phyloP scores from a whole-genome alignment of 2,329 filamentous ascomycete species.

The Epichloe festucae region DNA sequence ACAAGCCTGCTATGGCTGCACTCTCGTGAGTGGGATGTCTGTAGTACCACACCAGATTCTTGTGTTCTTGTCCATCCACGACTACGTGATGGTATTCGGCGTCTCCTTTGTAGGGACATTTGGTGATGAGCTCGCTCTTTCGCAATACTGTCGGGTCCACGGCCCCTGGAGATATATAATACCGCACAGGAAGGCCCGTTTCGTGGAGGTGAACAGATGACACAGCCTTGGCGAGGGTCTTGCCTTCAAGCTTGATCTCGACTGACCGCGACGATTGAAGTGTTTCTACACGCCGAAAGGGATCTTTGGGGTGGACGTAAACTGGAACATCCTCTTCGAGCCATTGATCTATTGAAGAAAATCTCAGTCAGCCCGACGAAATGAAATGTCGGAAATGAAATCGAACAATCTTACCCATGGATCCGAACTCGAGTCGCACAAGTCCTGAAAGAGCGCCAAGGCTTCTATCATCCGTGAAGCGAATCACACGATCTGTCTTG shows the following conservation, averaged over 20 bases:
- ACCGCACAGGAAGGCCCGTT: slow-evolving; percentile 44
- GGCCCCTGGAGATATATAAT: slow-evolving; percentile 42
- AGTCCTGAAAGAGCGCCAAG: slow-evolving; percentile 20
- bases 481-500: slow-evolving; percentile 21
- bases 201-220: slow-evolving; percentile 44
- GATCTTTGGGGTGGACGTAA: slow-evolving; percentile 52
- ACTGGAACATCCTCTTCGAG: slow-evolving; percentile 46
- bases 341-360: slow-evolving; percentile 21
- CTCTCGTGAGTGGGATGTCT: slow-evolving; percentile 42
- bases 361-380: background rate
- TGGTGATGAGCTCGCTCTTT: slow-evolving; percentile 37
- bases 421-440: slow-evolving; percentile 22
- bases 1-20: slow-evolving; percentile 36
- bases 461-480: slow-evolving; percentile 26
- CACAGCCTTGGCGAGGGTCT: slow-evolving; percentile 31
- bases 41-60: slow-evolving; percentile 52
- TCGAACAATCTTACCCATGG: slow-evolving; percentile 15
- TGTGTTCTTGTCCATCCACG: slow-evolving; percentile 27
- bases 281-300: slow-evolving; percentile 51
- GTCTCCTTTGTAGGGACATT: slow-evolving; percentile 55
- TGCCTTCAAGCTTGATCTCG: slow-evolving; percentile 34
- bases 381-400: background rate
- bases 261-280: slow-evolving; percentile 41
- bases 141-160: slow-evolving; percentile 32
- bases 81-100: slow-evolving; percentile 48